Conservation (phyloP, 2,329 filamentous ascomycete species). For the Pseudocercospora eumusae region DNA sequence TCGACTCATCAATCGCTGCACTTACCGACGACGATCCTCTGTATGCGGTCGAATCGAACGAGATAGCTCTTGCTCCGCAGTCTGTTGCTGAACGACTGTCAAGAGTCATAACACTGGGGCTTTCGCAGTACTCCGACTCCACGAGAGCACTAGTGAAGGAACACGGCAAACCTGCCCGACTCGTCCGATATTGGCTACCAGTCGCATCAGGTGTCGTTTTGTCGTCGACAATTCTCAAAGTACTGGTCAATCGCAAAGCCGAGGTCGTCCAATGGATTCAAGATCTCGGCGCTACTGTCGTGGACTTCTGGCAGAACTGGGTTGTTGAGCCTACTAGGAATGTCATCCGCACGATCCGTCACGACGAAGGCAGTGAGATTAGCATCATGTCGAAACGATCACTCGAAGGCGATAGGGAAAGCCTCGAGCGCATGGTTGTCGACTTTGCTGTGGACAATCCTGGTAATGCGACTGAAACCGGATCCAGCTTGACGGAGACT, state of each 20-base stretch:
- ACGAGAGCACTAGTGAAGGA: constrained; percentile 59
- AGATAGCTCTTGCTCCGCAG: constrained; percentile 43
- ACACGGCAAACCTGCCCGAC: constrained; percentile 72
- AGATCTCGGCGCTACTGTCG: constrained; percentile 73
- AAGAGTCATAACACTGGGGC: constrained; percentile 65
- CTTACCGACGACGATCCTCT: constrained; percentile 56
- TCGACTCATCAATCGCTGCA: constrained; percentile 58
- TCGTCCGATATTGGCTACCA: constrained; percentile 89
- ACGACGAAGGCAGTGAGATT: constrained; percentile 89
- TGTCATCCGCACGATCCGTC: constrained; percentile 86
- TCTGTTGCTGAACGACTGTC: constrained; percentile 68
- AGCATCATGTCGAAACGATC: constrained; percentile 95
- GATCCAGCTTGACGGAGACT: constrained; percentile 57
- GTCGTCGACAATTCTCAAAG: constrained; percentile 79
- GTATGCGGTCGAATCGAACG: constrained; percentile 43
- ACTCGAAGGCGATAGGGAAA: constrained; percentile 84
- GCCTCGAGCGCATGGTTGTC: constrained; percentile 95
- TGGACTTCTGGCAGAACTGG: constrained; percentile 97
- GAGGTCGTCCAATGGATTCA: constrained; percentile 79
- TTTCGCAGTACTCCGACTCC: constrained; percentile 66
- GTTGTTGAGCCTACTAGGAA: constrained; percentile 81
- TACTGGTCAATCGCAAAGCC: constrained; percentile 71
- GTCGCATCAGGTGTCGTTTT: constrained; percentile 71
- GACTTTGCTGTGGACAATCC: constrained; percentile 89
- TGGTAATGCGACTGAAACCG: constrained; percentile 54